phyloP scores from a whole-genome alignment of 2,329 filamentous ascomycete species.

The Aspergillus luchuensis region DNA sequence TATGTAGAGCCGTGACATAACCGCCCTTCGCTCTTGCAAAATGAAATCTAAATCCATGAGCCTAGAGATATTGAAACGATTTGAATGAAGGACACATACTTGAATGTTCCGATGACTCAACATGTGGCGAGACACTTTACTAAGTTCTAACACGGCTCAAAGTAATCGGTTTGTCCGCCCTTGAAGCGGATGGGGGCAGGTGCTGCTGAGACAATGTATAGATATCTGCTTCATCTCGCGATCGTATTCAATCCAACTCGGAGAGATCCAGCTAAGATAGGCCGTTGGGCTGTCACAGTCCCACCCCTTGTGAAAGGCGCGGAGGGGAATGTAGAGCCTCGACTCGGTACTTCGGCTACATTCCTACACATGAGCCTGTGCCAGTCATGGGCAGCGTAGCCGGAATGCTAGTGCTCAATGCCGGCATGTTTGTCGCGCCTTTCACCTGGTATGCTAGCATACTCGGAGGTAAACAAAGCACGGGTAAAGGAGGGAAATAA shows the following conservation, averaged over 20 bases:
- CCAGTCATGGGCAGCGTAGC: not conserved
- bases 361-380: not conserved
- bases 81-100: not conserved
- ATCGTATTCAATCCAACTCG: not conserved
- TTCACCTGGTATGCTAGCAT: conserved; percentile 2
- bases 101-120: not conserved
- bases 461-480: not conserved
- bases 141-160: not conserved
- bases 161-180: not conserved
- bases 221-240: not conserved
- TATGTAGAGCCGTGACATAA: not conserved
- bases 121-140: not conserved
- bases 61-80: not conserved
- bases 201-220: not conserved
- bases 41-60: not conserved
- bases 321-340: not conserved
- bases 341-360: not conserved
- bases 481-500: not conserved
- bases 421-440: conserved; percentile 3
- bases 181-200: not conserved
- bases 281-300: not conserved
- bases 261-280: not conserved
- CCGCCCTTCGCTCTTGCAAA: not conserved
- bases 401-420: not conserved
- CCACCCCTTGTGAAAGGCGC: not conserved